Conservation (phyloP, 1,284 basidiomycete species). For the Cerrena zonata region DNA sequence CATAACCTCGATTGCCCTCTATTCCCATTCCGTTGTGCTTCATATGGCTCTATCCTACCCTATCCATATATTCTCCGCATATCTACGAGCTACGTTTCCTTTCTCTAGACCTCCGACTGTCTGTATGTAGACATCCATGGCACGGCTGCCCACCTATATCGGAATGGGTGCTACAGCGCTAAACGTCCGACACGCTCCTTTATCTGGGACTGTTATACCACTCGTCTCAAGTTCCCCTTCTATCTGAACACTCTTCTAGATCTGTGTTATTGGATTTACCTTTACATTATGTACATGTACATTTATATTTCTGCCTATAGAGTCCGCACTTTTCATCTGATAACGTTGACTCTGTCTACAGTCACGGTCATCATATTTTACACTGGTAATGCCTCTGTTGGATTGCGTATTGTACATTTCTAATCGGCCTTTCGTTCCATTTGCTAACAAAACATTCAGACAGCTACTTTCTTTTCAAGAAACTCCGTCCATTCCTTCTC, state of each 20-base stretch:
- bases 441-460: too few species aligned
- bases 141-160: not conserved
- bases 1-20: not conserved
- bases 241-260: too few species aligned
- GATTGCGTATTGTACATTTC: too few species aligned
- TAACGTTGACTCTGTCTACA: too few species aligned
- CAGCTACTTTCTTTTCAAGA: constrained; percentile 56
- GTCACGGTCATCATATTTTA: too few species aligned
- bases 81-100: not conserved
- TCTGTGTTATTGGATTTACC: not conserved
- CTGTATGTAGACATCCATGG: not conserved
- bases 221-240: not conserved
- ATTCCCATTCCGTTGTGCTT: not conserved
- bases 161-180: not conserved
- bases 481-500: constrained; percentile 83
- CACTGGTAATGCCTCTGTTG: too few species aligned
- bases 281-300: not conserved
- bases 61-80: too few species aligned
- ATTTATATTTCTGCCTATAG: too few species aligned
- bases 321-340: too few species aligned
- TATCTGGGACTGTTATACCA: not conserved
- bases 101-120: too few species aligned
- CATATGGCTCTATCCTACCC: not conserved
- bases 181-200: not conserved
- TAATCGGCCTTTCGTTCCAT: too few species aligned